These are phyloP conservation scores for Thielaviopsis ethacetica DNA, from an alignment of 2,329 filamentous ascomycete species.

Conservation along the genomic window DNA sequence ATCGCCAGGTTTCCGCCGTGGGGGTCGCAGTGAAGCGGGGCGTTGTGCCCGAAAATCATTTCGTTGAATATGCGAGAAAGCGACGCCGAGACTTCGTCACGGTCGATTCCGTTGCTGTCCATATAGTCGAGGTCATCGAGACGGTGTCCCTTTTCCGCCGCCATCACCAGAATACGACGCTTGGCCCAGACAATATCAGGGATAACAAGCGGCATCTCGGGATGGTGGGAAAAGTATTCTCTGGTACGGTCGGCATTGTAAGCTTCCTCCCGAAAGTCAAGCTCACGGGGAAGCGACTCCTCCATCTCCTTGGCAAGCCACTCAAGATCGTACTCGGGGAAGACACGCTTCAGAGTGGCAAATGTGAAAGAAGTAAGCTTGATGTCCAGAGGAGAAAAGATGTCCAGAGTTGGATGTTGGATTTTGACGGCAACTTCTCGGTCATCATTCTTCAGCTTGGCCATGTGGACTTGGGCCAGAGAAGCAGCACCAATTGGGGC, in stretches of 20 bases:
- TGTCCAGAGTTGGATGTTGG: conserved; percentile 75
- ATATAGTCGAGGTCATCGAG: conserved; percentile 81
- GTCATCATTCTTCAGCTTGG: conserved; percentile 63
- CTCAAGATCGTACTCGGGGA: conserved; percentile 93
- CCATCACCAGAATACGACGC: conserved; percentile 86
- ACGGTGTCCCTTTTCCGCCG: conserved; percentile 70
- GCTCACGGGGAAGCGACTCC: conserved; percentile 70
- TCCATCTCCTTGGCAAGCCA: conserved; percentile 95
- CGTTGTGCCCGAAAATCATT: conserved; percentile 89
- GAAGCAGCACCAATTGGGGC: conserved; percentile 83
- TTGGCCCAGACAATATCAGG: conserved; percentile 82
- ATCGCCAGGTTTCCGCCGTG: conserved; percentile 95
- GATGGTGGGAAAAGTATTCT: conserved; percentile 62
- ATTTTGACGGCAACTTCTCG: conserved; percentile 91
- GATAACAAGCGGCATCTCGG: conserved; percentile 67
- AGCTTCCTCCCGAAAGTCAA: conserved; percentile 78
- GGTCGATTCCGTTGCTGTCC: conserved; percentile 72
- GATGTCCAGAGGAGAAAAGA: conserved; percentile 82
- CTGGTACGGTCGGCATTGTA: conserved; percentile 66
- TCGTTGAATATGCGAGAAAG: conserved; percentile 93
- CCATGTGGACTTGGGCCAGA: conserved; percentile 84
- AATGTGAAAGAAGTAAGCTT: conserved; percentile 80
- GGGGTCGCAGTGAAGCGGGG: conserved; percentile 88
- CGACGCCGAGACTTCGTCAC: conserved; percentile 87
- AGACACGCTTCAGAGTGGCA: conserved; percentile 75